Base-by-base conservation (phyloP, 106 monocot species). In the Phalaenopsis aphrodite region DNA sequence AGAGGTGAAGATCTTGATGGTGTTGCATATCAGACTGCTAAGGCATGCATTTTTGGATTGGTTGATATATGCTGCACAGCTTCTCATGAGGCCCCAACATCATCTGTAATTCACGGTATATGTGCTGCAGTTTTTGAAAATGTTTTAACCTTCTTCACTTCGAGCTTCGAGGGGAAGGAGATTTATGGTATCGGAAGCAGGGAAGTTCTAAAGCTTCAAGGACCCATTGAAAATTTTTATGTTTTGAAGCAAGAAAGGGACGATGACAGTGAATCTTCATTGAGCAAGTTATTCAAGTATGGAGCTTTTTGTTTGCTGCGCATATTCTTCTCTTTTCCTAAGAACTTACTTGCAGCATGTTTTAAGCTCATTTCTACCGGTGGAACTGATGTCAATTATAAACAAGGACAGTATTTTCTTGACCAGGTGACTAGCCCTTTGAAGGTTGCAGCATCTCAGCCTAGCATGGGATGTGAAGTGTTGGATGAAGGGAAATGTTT, bases 1-100 rank as follows among this genome's bases (percentile, higher is more conserved):
- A 93, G 84, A 83, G 93, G 91, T 80, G 95, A 99, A 42, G 95
- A 99, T 93, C 77, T 72, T 0, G 91, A 93, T 83, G 78, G 78
- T 83, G 85, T 93, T 71, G 93, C 99, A 68, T 99, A 89, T 81
- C 82, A 99, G 71, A 95, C 93, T 57, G 91, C 86, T 72, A 99
- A 87, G 78, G 75, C 91, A 17, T 99, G 99, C 73, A 89, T 95
- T 57, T 84, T 95, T 93, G 99, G 95, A 11, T 79, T 99, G 43
- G 88, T 89, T 76, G 91, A 99, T 71, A 93, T 99, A 77, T 95
- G 99, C 80, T 84, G 83, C 66, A 85, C 93, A 37, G 99, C 99
- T 77, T 87, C 99, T 49, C 78, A 79, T 77, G 88, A 95, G 86
- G 87, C 86, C 55, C 89, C 89, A 81, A 88, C 89, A 81, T 99